phyloP scores from a whole-genome alignment of 2,329 filamentous ascomycete genomes.

The Penicillium verrucosum region DNA sequence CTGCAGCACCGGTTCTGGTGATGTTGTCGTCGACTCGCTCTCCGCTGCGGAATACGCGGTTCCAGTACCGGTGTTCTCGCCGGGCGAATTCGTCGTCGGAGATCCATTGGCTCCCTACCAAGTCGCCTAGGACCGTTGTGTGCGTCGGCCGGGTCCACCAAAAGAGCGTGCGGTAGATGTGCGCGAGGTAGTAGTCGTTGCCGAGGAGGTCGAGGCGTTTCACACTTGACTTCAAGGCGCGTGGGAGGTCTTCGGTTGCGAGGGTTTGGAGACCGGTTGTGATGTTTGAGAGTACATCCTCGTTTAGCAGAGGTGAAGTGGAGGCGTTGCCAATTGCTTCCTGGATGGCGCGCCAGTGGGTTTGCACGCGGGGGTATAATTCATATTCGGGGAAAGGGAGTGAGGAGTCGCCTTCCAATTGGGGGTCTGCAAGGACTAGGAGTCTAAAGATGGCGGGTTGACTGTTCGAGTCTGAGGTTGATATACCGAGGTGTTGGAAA shows the following conservation, averaged over 20 bases:
- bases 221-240: slow-evolving; percentile 62
- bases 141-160: slow-evolving; percentile 88
- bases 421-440: slow-evolving; percentile 84
- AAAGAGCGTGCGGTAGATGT: slow-evolving; percentile 78
- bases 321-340: slow-evolving; percentile 13
- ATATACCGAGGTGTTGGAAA: slow-evolving; percentile 33
- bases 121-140: slow-evolving; percentile 81
- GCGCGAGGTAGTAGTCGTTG: slow-evolving; percentile 91
- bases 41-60: slow-evolving; percentile 68
- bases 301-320: slow-evolving; percentile 13
- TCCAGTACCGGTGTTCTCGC: slow-evolving; percentile 74
- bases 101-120: slow-evolving; percentile 95
- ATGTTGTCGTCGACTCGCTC: slow-evolving; percentile 57
- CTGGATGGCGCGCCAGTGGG: slow-evolving; percentile 33
- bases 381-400: slow-evolving; percentile 57
- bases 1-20: slow-evolving; percentile 30
- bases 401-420: slow-evolving; percentile 87
- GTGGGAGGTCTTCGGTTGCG: slow-evolving; percentile 64
- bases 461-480: slow-evolving; percentile 12
- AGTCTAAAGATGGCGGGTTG: slow-evolving; percentile 72
- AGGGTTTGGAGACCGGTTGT: slow-evolving; percentile 35
- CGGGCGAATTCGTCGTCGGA: slow-evolving; percentile 75
- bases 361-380: slow-evolving; percentile 40
- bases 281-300: slow-evolving; percentile 23
- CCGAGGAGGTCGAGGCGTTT: slow-evolving; percentile 87